Base-by-base conservation (phyloP, 75 land plant genomes). In the Sequoiadendron giganteum region DNA sequence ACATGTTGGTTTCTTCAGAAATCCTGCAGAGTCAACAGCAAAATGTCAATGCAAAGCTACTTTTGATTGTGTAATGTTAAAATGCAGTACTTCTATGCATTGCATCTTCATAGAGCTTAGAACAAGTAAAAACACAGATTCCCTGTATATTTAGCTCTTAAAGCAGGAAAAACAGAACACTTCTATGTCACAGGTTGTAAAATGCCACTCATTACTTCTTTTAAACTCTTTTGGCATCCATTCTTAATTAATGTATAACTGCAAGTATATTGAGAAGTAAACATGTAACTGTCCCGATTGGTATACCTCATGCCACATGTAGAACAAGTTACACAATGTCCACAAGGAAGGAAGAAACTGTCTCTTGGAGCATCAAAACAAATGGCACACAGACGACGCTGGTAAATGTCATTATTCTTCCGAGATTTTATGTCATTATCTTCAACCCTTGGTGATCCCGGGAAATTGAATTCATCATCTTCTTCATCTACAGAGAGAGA, bases 281-380 rank as follows among this genome's bases (percentile, higher is more conserved):
- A 82, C 13, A 82, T 47, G 14, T 9, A 82, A 82, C 77, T 3
- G 48, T 82, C 47, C 84, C 6, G 84, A 3, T n/a, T 16, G 52
- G 30, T 28, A 47, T 58, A 94, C 96, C 94, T 95, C 86, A 88
- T 86, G 75, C 93, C 96, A 88, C 97, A 95, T 77, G 90, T 54
- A 86, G 90, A 95, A 89, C 97, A 95, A 52, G 96, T 76, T 54
- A 92, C 93, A 80, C 94, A 90, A 72, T 95, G 97, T 3, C 97
- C 96, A 86, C 96, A 95, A 30, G 97, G 97, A 88, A 94, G 94
- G 65, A 95, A 95, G 83, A 95, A 95, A 87, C 96, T 90, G 77
- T 95, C 97, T 84, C 94, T 93, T 39, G 90, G 90, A 54, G 89
- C 90, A 93, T 95, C 93, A 89, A 85, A 95, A 89, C 97, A 95